Percentiles rank a stretch among this genome's conserved stretches.
These are phyloP conservation scores for Taiozyma sp. DNA, from an alignment of 1,139 yeast species.

Conservation along the genomic window DNA sequence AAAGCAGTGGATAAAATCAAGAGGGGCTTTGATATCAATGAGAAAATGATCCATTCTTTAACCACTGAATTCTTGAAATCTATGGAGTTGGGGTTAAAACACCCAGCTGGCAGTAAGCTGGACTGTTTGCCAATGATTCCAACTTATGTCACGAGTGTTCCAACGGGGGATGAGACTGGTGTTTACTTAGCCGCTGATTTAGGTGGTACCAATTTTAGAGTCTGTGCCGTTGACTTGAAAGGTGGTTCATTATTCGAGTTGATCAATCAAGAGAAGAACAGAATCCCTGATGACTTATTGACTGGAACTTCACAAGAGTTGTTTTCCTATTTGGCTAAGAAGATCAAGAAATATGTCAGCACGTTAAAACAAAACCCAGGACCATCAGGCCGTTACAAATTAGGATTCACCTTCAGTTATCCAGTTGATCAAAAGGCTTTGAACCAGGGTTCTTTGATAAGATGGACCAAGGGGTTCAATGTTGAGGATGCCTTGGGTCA, in stretches of 20 bases:
- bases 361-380: conserved; percentile 45
- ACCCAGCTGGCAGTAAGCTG: conserved; percentile 25
- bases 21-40: conserved; percentile 48
- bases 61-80: conserved; percentile 59
- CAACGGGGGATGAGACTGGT: conserved; percentile 78
- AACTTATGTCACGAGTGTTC: conserved; percentile 72
- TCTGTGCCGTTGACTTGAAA: conserved; percentile 71
- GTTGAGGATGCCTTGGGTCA: conserved; percentile 78
- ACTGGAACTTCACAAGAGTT: conserved; percentile 53
- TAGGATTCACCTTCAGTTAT: conserved; percentile 94
- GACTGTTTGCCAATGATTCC: conserved; percentile 79
- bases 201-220: conserved; percentile 87
- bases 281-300: conserved; percentile 72
- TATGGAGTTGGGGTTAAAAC: conserved; percentile 54
- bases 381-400: conserved; percentile 40
- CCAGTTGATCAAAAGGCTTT: conserved; percentile 84
- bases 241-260: conserved; percentile 39
- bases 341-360: conserved; percentile 55
- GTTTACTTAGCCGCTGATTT: conserved; percentile 74
- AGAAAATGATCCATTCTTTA: conserved; percentile 48
- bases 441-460: conserved; percentile 68
- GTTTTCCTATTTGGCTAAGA: conserved; percentile 65
- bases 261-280: conserved; percentile 64
- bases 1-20: conserved; percentile 44
- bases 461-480: conserved; percentile 95